Conservation (phyloP, 331 rosid genomes). For the Saraca asoca region DNA sequence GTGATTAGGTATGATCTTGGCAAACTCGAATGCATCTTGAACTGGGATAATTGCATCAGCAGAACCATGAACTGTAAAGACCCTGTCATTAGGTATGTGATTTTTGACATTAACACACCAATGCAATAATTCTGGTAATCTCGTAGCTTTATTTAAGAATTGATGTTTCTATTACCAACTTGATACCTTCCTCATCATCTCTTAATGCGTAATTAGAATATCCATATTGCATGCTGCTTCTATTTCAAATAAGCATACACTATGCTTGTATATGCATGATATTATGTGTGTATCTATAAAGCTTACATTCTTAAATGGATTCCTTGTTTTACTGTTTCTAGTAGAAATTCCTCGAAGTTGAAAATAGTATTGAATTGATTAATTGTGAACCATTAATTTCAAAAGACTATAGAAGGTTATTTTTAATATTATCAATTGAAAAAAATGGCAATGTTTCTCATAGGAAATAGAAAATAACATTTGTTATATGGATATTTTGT, state of each 20-base stretch:
- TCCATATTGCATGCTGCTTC: background rate
- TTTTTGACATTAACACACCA: conserved; percentile 10
- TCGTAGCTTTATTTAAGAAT: background rate
- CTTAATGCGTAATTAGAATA: background rate
- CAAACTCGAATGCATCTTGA: conserved; percentile 58
- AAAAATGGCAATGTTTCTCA: background rate
- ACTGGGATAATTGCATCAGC: conserved; percentile 49
- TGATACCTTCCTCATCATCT: background rate
- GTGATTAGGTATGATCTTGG: conserved; percentile 68
- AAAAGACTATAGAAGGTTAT: too few relatives aligned
- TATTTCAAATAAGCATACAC: background rate
- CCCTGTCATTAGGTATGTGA: conserved; percentile 46
- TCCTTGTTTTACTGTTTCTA: too few relatives aligned
- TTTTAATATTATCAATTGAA: background rate
- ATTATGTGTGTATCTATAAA: background rate
- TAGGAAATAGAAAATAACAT: background rate
- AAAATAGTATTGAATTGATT: too few relatives aligned
- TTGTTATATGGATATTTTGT: background rate
- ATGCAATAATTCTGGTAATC: background rate
- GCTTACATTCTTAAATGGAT: too few relatives aligned
- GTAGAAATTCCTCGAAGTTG: too few relatives aligned
- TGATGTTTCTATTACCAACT: background rate
- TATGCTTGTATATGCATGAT: background rate
- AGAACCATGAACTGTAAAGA: conserved; percentile 72
- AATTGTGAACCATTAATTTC: too few relatives aligned